These are phyloP conservation scores for Alectoria sarmentosa DNA, from an alignment of 495 filamentous ascomycete genomes.

Conservation along the genomic window DNA sequence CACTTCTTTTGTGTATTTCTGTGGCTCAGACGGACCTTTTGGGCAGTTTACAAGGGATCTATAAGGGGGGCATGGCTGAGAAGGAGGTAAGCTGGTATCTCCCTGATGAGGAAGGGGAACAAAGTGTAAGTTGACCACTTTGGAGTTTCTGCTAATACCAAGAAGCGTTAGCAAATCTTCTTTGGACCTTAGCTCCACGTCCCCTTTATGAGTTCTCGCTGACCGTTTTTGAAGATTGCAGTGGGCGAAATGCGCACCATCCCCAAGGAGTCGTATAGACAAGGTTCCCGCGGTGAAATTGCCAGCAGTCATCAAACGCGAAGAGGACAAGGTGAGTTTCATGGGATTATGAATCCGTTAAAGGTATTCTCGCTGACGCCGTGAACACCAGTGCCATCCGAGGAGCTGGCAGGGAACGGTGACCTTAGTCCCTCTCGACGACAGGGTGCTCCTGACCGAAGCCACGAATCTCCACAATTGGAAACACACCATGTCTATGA, in stretches of 20 bases:
- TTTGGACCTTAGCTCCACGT: not conserved
- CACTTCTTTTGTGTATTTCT: not conserved
- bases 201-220: not conserved
- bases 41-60: not conserved
- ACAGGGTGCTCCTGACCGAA: not conserved
- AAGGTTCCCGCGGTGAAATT: not conserved
- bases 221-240: not conserved
- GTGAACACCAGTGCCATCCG: not conserved
- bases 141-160: not conserved
- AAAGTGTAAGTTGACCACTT: not conserved
- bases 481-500: not conserved
- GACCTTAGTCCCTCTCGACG: not conserved
- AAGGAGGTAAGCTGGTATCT: not conserved
- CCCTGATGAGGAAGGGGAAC: not conserved
- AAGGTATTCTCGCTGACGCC: not conserved
- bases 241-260: not conserved
- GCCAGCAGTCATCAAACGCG: not conserved
- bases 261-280: not conserved
- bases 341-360: not conserved
- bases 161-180: not conserved
- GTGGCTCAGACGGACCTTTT: constrained; percentile 1
- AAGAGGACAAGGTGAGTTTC: not conserved
- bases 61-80: not conserved
- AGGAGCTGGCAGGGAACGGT: not conserved
- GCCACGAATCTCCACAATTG: not conserved